These are phyloP conservation scores for Phaeosphaeriaceae sp. DNA, from an alignment of 2,329 filamentous ascomycete species.

Conservation along the genomic window DNA sequence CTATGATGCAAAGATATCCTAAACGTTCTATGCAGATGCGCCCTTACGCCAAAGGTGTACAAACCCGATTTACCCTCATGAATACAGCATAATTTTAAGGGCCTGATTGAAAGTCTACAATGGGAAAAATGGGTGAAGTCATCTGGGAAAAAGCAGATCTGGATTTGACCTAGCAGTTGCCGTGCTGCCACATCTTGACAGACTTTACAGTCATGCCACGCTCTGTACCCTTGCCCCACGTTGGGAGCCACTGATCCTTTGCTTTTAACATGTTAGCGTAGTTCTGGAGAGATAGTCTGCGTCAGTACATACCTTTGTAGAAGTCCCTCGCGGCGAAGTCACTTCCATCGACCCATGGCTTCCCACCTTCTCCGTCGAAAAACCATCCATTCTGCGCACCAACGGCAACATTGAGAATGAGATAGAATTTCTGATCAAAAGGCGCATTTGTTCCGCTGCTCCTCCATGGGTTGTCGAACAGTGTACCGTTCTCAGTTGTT, in stretches of 20 bases:
- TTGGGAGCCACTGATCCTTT: conserved; percentile 65
- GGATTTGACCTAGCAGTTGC: conserved; percentile 16
- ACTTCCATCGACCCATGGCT: conserved; percentile 68
- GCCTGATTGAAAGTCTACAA: no score
- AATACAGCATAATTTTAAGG: no score
- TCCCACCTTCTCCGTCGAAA: conserved; percentile 63
- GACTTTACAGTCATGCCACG: conserved; percentile 68
- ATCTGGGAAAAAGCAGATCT: no score
- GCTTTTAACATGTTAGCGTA: conserved; percentile 70
- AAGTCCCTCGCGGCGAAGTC: conserved; percentile 30
- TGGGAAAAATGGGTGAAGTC: no score
- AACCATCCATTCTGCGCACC: conserved; percentile 85
- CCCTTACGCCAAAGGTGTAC: background rate
- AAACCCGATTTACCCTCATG: no score
- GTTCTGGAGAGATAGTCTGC: background rate
- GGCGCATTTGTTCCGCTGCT: conserved; percentile 70
- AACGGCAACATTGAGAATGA: conserved; percentile 78
- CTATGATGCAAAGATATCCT: background rate
- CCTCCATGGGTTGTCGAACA: conserved; percentile 68
- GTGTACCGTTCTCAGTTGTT: conserved; percentile 68
- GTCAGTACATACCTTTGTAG: conserved; percentile 26
- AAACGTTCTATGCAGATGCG: background rate
- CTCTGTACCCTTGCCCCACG: conserved; percentile 69
- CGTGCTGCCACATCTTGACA: conserved; percentile 62
- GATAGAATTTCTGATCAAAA: conserved; percentile 76